Evolutionary conservation across 106 monocot genomes (phyloP).

Genomic region (Iris macrosiphon): DNA sequence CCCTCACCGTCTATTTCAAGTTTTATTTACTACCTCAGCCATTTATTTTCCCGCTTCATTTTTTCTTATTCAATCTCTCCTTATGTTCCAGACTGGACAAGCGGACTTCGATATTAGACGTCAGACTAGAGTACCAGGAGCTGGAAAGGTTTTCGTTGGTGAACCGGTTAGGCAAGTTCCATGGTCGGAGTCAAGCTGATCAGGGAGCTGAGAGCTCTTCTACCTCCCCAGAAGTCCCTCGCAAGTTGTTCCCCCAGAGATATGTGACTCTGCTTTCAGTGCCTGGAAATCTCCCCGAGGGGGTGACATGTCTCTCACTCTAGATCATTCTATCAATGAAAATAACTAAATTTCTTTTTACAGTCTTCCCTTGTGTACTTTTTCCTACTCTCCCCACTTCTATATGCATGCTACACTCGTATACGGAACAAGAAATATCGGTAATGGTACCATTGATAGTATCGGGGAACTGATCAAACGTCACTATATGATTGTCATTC

Average conservation of each 20-base stretch:
- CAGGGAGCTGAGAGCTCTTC: slow-evolving; percentile 17
- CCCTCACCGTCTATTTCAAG: too few relatives aligned
- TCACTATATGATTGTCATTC: too few relatives aligned
- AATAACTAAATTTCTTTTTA: slow-evolving; percentile 21
- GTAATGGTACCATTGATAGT: too few relatives aligned
- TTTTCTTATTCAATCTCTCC: not conserved
- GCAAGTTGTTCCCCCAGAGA: slow-evolving; percentile 28
- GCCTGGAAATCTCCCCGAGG: slow-evolving; percentile 28
- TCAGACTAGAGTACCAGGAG: slow-evolving; percentile 53
- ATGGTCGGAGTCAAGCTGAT: slow-evolving; percentile 30
- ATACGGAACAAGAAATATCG: slow-evolving; percentile 1
- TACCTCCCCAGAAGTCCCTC: slow-evolving; percentile 3
- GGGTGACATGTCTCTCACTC: slow-evolving; percentile 31
- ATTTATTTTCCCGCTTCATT: too few relatives aligned
- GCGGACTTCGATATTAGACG: slow-evolving; percentile 39
- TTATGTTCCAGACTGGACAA: slow-evolving; percentile 37
- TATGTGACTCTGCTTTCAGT: slow-evolving; percentile 26
- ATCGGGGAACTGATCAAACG: too few relatives aligned
- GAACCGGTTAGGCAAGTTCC: slow-evolving; percentile 56
- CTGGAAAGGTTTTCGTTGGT: slow-evolving; percentile 61
- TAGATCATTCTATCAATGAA: slow-evolving; percentile 23
- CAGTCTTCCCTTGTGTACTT: not conserved
- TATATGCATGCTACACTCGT: not conserved
- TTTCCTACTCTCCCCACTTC: not conserved
- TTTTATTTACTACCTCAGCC: too few relatives aligned